Base-by-base conservation (phyloP, 495 filamentous ascomycete species). In the Penicillium angulare region DNA sequence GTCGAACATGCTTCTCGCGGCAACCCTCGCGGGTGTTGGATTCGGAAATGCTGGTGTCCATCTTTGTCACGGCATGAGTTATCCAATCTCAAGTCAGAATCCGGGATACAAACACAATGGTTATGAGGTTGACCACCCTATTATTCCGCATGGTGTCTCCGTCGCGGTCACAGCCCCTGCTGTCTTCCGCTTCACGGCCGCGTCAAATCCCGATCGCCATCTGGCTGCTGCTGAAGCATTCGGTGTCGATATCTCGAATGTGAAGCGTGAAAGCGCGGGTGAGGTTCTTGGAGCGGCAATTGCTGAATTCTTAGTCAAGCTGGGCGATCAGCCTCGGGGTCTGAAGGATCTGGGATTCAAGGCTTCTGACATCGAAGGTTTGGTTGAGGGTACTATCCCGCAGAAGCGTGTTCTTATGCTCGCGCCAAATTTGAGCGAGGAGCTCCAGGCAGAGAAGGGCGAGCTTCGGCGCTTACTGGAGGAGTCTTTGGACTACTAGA, bases 21-120 rank as follows among this genome's bases (percentile, higher is more conserved):
- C 92, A 0, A 97, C 93, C 0, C 73, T 98, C 0, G 93, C 93
- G 0, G 93, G 93, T 12, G 90, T 98, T 2, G 93, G 93, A 0
- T 98, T 97, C 69, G 93, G 93, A 21, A 98, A 98, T 64, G 93
- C 93, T 1, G 93, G 93, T 31, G 93, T 98, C 1, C 93, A 98
- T 72, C 76, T 98, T 5, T 98, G 93, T 71, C 93, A 98, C 63
- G 93, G 92, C 48, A 96, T 97, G 91, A 88, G 83, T 31, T 98
- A 98, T 65, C 92, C 92, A 5, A 93, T 97, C 57, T 92, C 89
- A 20, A 86, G 89, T 31, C 90, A 95, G 64, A 97, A 97, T 61
- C 90, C 89, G 0, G 87, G 85, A 6, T 96, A 97, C 65, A 82
- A 83, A 60, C 93, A 98, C 60, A 64, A 75, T 1, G 95, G 93